These are phyloP conservation scores for Phytophthora brassicae DNA, from an alignment of 352 stramenopile species.

Conservation along the genomic window DNA sequence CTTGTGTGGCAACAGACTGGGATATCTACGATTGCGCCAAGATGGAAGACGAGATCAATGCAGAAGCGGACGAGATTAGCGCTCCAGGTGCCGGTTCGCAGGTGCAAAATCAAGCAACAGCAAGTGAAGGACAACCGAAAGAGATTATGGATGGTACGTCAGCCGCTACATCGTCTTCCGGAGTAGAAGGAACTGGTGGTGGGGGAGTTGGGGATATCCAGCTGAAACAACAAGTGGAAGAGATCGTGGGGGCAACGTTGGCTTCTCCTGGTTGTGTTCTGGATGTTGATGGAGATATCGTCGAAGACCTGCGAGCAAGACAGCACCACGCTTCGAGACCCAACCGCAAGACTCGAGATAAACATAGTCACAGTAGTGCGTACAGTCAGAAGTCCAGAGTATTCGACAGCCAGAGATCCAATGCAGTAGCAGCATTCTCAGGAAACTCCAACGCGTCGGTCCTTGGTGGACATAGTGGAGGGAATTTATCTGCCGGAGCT, in stretches of 20 bases:
- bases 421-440: conserved; percentile 16
- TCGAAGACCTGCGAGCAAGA: conserved; percentile 62
- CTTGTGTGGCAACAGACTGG: conserved; percentile 79
- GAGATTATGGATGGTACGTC: conserved; percentile 9
- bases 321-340: conserved; percentile 40
- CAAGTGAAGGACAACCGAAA: conserved; percentile 20
- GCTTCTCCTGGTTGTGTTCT: conserved; percentile 79
- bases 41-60: conserved; percentile 29
- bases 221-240: conserved; percentile 72
- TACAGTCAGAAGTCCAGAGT: conserved; percentile 50
- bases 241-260: conserved; percentile 75
- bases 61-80: conserved; percentile 30
- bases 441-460: conserved; percentile 53
- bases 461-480: conserved; percentile 43
- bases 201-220: conserved; percentile 52
- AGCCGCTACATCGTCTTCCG: conserved; percentile 6
- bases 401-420: conserved; percentile 47
- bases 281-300: conserved; percentile 77
- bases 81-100: not conserved
- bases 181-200: conserved; percentile 12
- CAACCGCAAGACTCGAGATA: conserved; percentile 20
- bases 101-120: conserved; percentile 10
- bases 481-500: conserved; percentile 49
- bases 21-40: conserved; percentile 81
- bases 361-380: conserved; percentile 17